phyloP scores from a whole-genome alignment of 2,329 filamentous ascomycete genomes.

The Trichoderma aggressivum region DNA sequence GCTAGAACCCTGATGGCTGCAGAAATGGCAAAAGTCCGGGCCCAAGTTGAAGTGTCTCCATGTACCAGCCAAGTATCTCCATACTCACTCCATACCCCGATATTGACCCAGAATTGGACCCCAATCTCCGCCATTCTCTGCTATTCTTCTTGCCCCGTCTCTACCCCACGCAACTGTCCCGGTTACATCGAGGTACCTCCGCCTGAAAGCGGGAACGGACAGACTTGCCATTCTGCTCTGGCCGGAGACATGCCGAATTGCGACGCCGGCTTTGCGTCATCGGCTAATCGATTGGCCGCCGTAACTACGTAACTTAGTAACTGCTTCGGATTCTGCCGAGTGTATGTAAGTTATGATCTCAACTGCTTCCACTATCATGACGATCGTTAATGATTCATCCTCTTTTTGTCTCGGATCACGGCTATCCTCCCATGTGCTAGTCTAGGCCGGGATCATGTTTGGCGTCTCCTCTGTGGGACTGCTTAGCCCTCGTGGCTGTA shows the following conservation, averaged over 20 bases:
- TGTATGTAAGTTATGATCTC: neutral
- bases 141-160: neutral
- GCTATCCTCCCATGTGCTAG: neutral
- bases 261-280: neutral
- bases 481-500: neutral
- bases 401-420: slow-evolving; percentile 4
- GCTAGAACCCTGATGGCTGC: neutral
- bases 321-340: neutral
- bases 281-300: slow-evolving; percentile 1
- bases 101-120: neutral
- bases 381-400: neutral
- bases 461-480: neutral
- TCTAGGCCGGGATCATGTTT: neutral
- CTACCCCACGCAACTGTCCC: neutral
- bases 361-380: neutral
- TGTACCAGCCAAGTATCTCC: neutral
- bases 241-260: neutral
- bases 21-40: neutral
- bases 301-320: no score
- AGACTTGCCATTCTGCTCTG: slow-evolving; percentile 4
- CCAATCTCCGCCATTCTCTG: neutral
- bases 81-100: neutral
- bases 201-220: slow-evolving; percentile 1
- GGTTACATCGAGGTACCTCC: neutral
- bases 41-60: neutral